These are phyloP conservation scores for Neoascochyta sp. DNA, from an alignment of 2,329 filamentous ascomycete genomes.

Conservation along the genomic window DNA sequence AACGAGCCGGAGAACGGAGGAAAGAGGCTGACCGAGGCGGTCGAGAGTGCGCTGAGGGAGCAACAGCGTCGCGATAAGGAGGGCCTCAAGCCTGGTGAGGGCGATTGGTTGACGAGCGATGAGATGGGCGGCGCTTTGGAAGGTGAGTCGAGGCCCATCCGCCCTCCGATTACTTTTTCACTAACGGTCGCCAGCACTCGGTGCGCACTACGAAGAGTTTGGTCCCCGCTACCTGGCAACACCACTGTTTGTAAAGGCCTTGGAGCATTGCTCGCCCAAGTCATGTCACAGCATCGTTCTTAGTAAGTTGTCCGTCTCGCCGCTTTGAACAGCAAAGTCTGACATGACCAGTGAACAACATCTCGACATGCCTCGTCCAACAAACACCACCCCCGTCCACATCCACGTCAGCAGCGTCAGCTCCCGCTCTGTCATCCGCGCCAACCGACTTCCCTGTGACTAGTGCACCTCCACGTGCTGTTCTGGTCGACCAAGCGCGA, in stretches of 20 bases:
- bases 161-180: constrained; percentile 4
- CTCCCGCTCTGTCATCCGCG: constrained; percentile 27
- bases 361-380: constrained; percentile 69
- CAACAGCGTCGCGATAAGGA: constrained; percentile 63
- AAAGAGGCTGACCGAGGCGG: constrained; percentile 71
- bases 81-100: constrained; percentile 67
- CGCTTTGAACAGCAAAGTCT: constrained; percentile 6
- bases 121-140: constrained; percentile 73
- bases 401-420: constrained; percentile 17
- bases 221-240: constrained; percentile 76
- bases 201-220: constrained; percentile 68
- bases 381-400: constrained; percentile 45
- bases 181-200: constrained; percentile 57
- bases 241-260: constrained; percentile 80
- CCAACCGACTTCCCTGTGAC: constrained; percentile 36
- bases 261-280: constrained; percentile 61
- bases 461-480: constrained; percentile 52
- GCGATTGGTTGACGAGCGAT: constrained; percentile 65
- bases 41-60: constrained; percentile 76
- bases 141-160: constrained; percentile 43
- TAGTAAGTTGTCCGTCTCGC: constrained; percentile 51
- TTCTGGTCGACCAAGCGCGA: constrained; percentile 65
- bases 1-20: constrained; percentile 71
- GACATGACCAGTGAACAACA: constrained; percentile 65
- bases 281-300: constrained; percentile 77